Evolutionary conservation across 2,329 filamentous ascomycete species (phyloP), one percentile per base, ranked within the genome.

Genomic region (Didymella sp.): DNA sequence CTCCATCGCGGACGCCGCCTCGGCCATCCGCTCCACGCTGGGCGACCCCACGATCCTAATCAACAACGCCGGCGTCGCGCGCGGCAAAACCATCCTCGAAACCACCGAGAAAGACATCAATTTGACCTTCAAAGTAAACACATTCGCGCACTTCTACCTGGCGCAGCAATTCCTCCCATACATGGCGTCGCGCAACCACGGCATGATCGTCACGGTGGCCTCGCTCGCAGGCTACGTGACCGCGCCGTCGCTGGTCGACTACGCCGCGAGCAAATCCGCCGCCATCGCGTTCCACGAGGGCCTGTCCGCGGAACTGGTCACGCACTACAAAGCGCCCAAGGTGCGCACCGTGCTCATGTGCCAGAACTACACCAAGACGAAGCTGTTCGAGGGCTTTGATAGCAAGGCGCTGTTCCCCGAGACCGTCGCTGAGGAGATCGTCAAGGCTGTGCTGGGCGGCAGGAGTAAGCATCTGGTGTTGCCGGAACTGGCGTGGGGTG

Each of bases 41-140:
- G 89, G 88, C 54, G 69, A 84, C 45, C 89, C 89, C 0, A 91
- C 88, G 0, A 79, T 92, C 59, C 79, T 92, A 4, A 87, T 90
- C 77, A 89, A 90, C 78, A 90, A 90, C 68, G 88, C 89, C 8
- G 88, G 88, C 58, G 82, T 89, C 25, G 84, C 80, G 15, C 82
- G 82, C 54, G 87, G 86, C 58, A 85, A 85, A 62, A 82, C 81
- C 5, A 82, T 92, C 61, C 80, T 91, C 43, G 80, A 83, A 25
- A 73, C 81, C 21, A 81, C 81, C 1, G 84, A 87, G 48, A 78
- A 78, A 19, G 84, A 87, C 62, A 80, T 89, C 60, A 83, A 84
- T 33, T 84, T 87, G 66, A 89, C 87, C 48, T 90, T 91, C 72
- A 86, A 87, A 57, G 86, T 92, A 65, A 92, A 92, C 76, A 79